Base-by-base conservation (phyloP, 202 grass and related monocot species). In the Eragrostis tef region DNA sequence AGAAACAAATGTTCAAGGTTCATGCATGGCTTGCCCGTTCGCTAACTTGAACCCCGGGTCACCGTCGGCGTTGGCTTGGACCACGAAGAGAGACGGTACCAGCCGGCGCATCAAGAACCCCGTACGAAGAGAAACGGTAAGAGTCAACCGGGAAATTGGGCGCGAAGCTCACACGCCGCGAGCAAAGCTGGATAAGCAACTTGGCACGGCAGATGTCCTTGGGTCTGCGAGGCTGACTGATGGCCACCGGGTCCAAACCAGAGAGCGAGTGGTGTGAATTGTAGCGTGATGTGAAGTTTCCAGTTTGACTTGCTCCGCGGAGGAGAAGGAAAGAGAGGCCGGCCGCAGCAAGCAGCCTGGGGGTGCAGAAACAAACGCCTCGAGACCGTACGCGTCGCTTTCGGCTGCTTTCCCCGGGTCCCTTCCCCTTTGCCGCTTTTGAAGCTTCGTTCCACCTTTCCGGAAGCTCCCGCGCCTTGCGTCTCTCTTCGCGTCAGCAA, bases 371-470 rank as follows among this genome's bases (percentile, higher is more conserved):
- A 66, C 16, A 22, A 66, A 66, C 46, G 61, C 76, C 61, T 67
- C 47, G 77, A 79, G 56, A 21, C 3, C 62, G 67, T 9, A 5
- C 0, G 19, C 60, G 68, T 80, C 75, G 77, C 76, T 80, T 67
- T 85, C 74, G 50, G 26, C 20, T 21, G 24, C 58, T 61, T 63
- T 63, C 26, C 24, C 24, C 21, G 50, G 50, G n/a, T 45, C 26
- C 12, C 9, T 45, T 3, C 9, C 29, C 29, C 42, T 20, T 4
- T 11, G 15, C 31, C 7, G 50, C 86, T 88, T 88, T 84, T 70
- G 86, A 84, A 84, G 81, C 86, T 88, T 88, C 86, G 70, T 70
- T 34, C 70, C 45, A 76, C 63, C 81, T 84, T 88, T 88, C 47
- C 76, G 87, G 87, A 85, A 88, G 76, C 87, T 88, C 77, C 81